Evolutionary conservation across 108 stramenopile species (phyloP), one percentile per base, ranked within the genome.

Genomic region (Pseudonitzschia pungens): DNA sequence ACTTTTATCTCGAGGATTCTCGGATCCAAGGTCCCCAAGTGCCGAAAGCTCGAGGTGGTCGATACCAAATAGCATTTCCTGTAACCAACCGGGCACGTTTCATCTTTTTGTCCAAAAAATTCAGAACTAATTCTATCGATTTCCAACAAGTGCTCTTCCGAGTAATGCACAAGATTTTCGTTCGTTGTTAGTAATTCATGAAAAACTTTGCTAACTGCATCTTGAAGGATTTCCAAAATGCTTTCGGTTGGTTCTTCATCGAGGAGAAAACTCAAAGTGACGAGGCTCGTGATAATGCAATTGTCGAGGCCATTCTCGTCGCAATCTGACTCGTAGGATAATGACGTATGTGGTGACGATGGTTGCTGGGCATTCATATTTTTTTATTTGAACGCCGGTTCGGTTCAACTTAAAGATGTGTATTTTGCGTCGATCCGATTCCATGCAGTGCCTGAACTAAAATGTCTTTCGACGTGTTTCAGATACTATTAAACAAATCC

Each of bases 51-150:
- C 15, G 51, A 41, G 21, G 45, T 44, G 12, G 75, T 36, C 43
- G 45, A 56, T 12, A 76, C 26, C 20, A 69, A 27, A 12, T 68
- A 44, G 52, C 75, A 76, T 7, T 18, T 76, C 9, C 58, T 44
- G 42, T 59, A 76, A 6, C 8, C 42, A 50, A 15, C n/a, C 29
- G 75, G 75, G 24, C 68, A 69, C 32, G 43, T 67, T 43, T 74
- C 73, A 28, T 65, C 63, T 9, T 40, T 45, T 18, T 4, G 33
- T 26, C 68, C 75, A 40, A 32, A 60, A 32, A 69, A 76, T 4
- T 29, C 20, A 11, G 75, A 21, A 32, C 57, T 48, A n/a, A 62
- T 58, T 28, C 22, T 27, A 14, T 24, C 58, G 21, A 76, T 36
- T 33, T 68, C 58, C 28, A 76, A 27, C 24, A 48, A 22, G 27